Percentiles rank a stretch among this genome's conserved stretches.
Conservation (phyloP, 495 filamentous ascomycete species). For the Chaetomidium leptoderma region DNA sequence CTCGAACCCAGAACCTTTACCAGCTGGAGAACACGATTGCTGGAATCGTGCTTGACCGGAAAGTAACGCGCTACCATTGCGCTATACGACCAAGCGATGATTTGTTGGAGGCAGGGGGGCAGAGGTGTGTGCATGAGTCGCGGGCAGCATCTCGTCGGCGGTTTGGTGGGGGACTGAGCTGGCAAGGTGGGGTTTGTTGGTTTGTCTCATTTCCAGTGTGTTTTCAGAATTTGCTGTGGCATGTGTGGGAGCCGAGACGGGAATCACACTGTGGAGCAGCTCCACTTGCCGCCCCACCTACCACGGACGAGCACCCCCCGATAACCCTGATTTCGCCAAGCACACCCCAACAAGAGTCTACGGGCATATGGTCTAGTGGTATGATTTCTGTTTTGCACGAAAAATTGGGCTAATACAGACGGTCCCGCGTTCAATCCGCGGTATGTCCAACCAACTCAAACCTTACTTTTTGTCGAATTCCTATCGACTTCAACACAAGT, state of each 20-base stretch:
- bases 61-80: slow-evolving; percentile 3
- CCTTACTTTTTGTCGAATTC: background rate
- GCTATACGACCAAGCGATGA: background rate
- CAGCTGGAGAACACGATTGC: background rate
- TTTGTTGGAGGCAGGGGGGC: no score
- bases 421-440: slow-evolving; percentile 17
- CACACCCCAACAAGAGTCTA: background rate
- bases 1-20: slow-evolving; percentile 3
- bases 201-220: no score
- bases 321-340: background rate
- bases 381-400: slow-evolving; percentile 19
- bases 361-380: slow-evolving; percentile 16
- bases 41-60: background rate
- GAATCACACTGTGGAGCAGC: no score
- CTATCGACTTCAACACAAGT: no score
- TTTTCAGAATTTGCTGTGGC: no score
- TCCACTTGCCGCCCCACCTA: no score
- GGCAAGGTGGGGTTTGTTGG: no score
- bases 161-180: background rate
- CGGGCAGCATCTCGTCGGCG: no score
- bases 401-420: slow-evolving; percentile 12
- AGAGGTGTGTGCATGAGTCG: no score
- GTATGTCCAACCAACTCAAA: slow-evolving; percentile 7
- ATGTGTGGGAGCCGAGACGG: no score
- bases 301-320: no score